These are phyloP conservation scores for Sparassis latifolia DNA, from an alignment of 1,284 basidiomycete genomes.

Conservation along the genomic window DNA sequence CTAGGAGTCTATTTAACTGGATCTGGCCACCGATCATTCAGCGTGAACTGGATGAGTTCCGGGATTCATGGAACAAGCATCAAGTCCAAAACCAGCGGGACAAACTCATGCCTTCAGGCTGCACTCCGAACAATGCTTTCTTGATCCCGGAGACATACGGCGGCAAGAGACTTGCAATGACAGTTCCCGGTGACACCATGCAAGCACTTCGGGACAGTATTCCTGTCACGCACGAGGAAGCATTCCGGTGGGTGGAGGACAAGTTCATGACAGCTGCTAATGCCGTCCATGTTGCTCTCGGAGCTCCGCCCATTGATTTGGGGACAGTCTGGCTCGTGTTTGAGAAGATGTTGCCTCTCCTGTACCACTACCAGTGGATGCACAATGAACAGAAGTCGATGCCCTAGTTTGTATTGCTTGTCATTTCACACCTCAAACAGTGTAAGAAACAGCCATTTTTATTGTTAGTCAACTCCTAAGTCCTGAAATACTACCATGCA, in stretches of 20 bases:
- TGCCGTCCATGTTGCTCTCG: neutral
- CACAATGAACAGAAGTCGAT: too few species aligned
- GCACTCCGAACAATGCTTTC: neutral
- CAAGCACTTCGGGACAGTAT: conserved; percentile 1
- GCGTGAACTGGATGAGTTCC: conserved; percentile 4
- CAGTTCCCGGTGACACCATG: conserved; percentile 1
- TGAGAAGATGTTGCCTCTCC: neutral
- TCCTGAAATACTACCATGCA: too few species aligned
- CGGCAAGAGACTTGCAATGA: neutral
- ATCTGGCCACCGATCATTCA: conserved; percentile 7
- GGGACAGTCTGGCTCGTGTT: neutral
- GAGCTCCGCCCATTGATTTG: neutral
- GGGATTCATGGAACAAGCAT: conserved; percentile 7
- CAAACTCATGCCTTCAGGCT: conserved; percentile 7
- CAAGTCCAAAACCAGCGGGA: conserved; percentile 1
- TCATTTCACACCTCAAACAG: too few species aligned
- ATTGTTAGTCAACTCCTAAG: too few species aligned
- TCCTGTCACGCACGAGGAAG: neutral
- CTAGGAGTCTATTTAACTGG: conserved; percentile 8
- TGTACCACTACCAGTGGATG: too few species aligned
- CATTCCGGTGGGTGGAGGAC: neutral
- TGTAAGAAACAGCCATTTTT: too few species aligned
- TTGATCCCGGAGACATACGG: conserved; percentile 3
- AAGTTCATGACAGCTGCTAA: neutral
- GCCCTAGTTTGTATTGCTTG: too few species aligned